A percentile compares a stretch with the other conserved stretches of the same genome.
Conservation (phyloP, 208 protist genomes). For the Trypanosoma rangeli region DNA sequence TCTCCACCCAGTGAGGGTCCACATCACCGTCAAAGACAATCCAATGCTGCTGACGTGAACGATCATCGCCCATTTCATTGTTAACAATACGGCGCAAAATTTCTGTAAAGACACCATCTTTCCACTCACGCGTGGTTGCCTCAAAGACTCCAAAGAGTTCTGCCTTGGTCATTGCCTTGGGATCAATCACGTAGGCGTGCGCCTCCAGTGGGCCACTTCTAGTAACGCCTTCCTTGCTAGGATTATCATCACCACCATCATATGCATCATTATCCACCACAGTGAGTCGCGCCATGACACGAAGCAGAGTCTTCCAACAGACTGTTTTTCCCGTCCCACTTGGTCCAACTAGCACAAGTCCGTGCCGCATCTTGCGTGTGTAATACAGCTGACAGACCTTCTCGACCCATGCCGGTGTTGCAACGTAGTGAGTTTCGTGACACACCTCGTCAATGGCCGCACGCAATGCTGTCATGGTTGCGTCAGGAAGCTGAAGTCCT, state of each 20-base stretch:
- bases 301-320: conserved; percentile 94
- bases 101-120: conserved; percentile 98
- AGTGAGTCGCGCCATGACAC: conserved; percentile 87
- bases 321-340: conserved; percentile 97
- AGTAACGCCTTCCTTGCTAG: conserved; percentile 2
- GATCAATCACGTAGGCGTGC: conserved; percentile 96
- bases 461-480: conserved; percentile 54
- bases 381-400: conserved; percentile 98
- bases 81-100: conserved; percentile 97
- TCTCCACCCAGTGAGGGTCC: conserved; percentile 99
- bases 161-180: conserved; percentile 98
- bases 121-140: conserved; percentile 99
- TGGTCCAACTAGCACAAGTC: conserved; percentile 99
- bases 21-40: conserved; percentile 99
- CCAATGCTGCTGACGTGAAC: conserved; percentile 93
- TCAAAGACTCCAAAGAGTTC: conserved; percentile 98
- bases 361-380: conserved; percentile 97
- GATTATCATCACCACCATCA: background rate
- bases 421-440: conserved; percentile 53
- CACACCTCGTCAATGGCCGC: conserved; percentile 84
- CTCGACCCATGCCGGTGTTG: conserved; percentile 91
- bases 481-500: conserved; percentile 51
- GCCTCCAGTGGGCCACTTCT: conserved; percentile 40
- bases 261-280: conserved; percentile 59
- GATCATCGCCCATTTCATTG: conserved; percentile 50